Evolutionary conservation across 2,329 filamentous ascomycete species (phyloP).

Genomic region (Aureobasidium sp.): DNA sequence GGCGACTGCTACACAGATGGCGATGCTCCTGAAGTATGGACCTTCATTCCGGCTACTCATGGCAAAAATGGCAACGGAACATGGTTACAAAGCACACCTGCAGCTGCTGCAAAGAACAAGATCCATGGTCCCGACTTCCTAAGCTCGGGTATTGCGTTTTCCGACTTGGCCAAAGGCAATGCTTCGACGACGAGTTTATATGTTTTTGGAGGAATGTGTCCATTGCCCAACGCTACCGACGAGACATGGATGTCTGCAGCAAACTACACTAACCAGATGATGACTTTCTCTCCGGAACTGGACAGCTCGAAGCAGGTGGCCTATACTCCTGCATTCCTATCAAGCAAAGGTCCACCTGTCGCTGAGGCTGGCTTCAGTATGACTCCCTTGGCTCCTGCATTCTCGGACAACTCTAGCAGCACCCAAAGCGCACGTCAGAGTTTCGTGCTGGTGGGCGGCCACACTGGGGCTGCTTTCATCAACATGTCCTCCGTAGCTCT

Average conservation of each 20-base stretch:
- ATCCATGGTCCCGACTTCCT: slow-evolving; percentile 47
- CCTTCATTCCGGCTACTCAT: slow-evolving; percentile 44
- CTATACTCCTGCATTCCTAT: slow-evolving; percentile 30
- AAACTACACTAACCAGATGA: slow-evolving; percentile 73
- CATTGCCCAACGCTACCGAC: slow-evolving; percentile 35
- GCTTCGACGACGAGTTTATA: slow-evolving; percentile 53
- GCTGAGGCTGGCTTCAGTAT: slow-evolving; percentile 82
- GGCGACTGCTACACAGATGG: slow-evolving; percentile 57
- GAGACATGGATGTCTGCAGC: slow-evolving; percentile 57
- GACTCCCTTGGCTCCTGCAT: slow-evolving; percentile 62
- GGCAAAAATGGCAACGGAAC: slow-evolving; percentile 41
- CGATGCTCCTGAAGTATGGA: slow-evolving; percentile 55
- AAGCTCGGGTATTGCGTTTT: slow-evolving; percentile 57
- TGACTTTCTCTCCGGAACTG: slow-evolving; percentile 49
- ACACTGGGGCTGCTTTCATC: slow-evolving; percentile 74
- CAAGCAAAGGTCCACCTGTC: slow-evolving; percentile 55
- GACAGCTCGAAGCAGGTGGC: slow-evolving; percentile 9
- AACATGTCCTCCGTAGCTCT: slow-evolving; percentile 89
- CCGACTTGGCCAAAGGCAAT: slow-evolving; percentile 47
- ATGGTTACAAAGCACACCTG: slow-evolving; percentile 43
- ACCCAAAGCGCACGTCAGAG: slow-evolving; percentile 60
- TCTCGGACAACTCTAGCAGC: slow-evolving; percentile 51
- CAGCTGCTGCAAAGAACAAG: slow-evolving; percentile 16
- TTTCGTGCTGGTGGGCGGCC: slow-evolving; percentile 76
- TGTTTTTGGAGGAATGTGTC: slow-evolving; percentile 87